Evolutionary conservation across 148 eudicot species (phyloP), one percentile per base, ranked within the genome.

Genomic region (Polygonum maritimum): DNA sequence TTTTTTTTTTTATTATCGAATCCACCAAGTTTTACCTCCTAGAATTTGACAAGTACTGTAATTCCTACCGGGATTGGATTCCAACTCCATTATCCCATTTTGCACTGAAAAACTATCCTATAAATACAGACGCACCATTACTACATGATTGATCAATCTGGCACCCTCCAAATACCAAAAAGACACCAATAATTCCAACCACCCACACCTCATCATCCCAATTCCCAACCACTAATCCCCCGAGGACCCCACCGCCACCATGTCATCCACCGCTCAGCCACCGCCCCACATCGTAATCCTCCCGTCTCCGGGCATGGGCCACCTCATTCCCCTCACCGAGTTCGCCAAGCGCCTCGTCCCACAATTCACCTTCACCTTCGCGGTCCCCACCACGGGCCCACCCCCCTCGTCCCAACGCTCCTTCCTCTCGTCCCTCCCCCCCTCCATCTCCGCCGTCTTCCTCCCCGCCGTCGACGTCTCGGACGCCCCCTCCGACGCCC

Each of bases 281-380:
- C 75, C 77, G 19, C 79, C 80, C 5, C 84, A 77, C 18, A 57
- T 82, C 26, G 84, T 78, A 18, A 38, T 84, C 36, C 54, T 82
- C 10, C 81, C 81, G 0, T 75, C 63, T 5, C 84, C 81, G 4
- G 87, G 87, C 60, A 75, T 84, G 69, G 87, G 87, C 12, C 87
- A 85, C 76, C 85, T 85, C 71, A 82, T 85, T 76, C 82, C 87
- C 0, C 74, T 85, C 18, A 60, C 69, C 9, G 78, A 85, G 48
- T 62, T 85, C 44, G 78, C 85, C 45, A 78, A 74, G 44, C 85
- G 75, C 74, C 85, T 85, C 16, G 40, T 69, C 58, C 26, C 57
- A 57, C 78, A 52, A 38, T 73, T 80, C 81, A 35, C 81, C 38
- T 18, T 80, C 78, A 78, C 87, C 12, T 51, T 82, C 69, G 36